Conservation (phyloP, 2,329 filamentous ascomycete species). For the Aspergillus japonicus region DNA sequence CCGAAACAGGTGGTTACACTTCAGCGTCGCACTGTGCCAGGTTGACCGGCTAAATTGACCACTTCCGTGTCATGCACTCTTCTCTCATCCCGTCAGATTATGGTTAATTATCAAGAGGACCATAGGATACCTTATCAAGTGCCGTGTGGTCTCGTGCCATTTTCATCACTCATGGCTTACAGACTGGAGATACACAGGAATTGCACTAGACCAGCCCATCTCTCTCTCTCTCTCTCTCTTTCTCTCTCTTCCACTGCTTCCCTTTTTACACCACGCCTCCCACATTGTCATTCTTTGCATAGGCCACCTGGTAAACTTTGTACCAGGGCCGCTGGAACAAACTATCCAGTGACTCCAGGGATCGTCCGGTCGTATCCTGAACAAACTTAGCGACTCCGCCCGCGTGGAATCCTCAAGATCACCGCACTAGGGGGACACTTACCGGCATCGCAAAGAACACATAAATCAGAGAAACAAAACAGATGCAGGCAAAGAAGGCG, state of each 20-base stretch:
- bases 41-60: not conserved
- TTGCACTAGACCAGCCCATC: not conserved
- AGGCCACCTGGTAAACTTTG: slow-evolving; percentile 19
- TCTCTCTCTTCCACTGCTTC: not conserved
- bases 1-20: not conserved
- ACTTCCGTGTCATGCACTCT: too few species aligned
- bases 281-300: slow-evolving; percentile 10
- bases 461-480: slow-evolving; percentile 21
- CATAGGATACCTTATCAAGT: not conserved
- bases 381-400: not conserved
- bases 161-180: not conserved
- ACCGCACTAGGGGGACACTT: not conserved
- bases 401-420: not conserved
- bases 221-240: not conserved
- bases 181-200: not conserved
- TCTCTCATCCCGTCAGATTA: too few species aligned
- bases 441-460: slow-evolving; percentile 24
- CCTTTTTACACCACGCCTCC: not conserved
- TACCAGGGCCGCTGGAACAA: slow-evolving; percentile 24
- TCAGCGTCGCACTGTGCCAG: not conserved
- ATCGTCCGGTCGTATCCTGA: slow-evolving; percentile 22
- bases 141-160: too few species aligned
- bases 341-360: slow-evolving; percentile 20
- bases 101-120: not conserved
- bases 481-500: slow-evolving; percentile 22